Evolutionary conservation across 2,329 filamentous ascomycete species (phyloP).

Genomic region (Talaromyces sp.): DNA sequence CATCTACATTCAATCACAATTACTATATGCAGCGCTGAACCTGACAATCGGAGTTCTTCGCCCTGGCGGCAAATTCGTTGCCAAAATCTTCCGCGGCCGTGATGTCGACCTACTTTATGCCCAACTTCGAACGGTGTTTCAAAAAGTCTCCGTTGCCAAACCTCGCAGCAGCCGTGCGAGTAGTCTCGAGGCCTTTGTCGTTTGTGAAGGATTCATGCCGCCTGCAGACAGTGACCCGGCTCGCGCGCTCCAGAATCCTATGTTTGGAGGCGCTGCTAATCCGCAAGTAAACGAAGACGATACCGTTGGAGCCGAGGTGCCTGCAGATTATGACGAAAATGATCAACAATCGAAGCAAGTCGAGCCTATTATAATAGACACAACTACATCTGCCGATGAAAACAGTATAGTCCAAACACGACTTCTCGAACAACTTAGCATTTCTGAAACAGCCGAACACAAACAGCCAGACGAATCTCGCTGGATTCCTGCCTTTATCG

Average conservation of each 20-base stretch:
- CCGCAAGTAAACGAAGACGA: conserved; percentile 25
- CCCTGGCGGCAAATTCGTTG: conserved; percentile 92
- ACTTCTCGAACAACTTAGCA: conserved; percentile 41
- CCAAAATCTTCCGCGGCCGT: conserved; percentile 92
- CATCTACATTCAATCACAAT: conserved; percentile 94
- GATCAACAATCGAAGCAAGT: conserved; percentile 15
- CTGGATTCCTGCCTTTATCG: conserved; percentile 94
- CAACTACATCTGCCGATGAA: conserved; percentile 15
- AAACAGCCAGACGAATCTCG: conserved; percentile 44
- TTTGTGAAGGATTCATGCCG: conserved; percentile 89
- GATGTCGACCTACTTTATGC: conserved; percentile 96
- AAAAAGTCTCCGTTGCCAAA: conserved; percentile 83
- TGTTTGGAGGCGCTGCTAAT: conserved; percentile 35
- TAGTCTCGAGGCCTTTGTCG: conserved; percentile 93
- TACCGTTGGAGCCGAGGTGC: conserved; percentile 31
- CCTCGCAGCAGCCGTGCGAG: conserved; percentile 91
- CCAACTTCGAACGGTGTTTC: conserved; percentile 88
- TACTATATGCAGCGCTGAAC: conserved; percentile 90
- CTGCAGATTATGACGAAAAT: conserved; percentile 38
- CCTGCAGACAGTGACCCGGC: conserved; percentile 31
- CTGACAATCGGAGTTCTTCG: conserved; percentile 87
- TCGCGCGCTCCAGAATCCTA: conserved; percentile 30
- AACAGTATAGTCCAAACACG: conserved; percentile 17
- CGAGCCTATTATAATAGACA: background rate
- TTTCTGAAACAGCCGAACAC: conserved; percentile 25